Base-by-base conservation (phyloP, 116 monocot genomes). In the Posidonia oceanica region DNA sequence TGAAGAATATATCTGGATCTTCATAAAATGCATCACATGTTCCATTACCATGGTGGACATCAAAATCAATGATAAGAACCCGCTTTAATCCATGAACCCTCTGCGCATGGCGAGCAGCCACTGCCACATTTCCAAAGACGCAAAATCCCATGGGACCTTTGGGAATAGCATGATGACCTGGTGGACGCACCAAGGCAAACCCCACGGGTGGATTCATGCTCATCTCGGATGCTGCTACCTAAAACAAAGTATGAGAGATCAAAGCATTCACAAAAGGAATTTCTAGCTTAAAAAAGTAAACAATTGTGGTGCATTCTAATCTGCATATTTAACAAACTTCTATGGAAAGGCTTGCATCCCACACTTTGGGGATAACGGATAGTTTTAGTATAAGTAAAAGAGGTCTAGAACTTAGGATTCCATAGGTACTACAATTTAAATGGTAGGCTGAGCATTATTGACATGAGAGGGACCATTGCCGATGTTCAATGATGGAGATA, bases 21-120 rank as follows among this genome's bases (percentile, higher is more conserved):
- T 96, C 91, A 77, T 96, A 96, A 83, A 96, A 96, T 74, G 96
- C 88, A 85, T 96, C 96, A 64, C 85, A 88, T 57, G 96, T 96
- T 71, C 96, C 96, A 75, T 96, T 96, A 11, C 96, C 96, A 77
- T 91, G 96, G 73, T 96, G 96, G 63, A 96, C 96, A 77, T 96
- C 96, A 77, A 96, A 96, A 83, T 96, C 96, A 67, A 96, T 89
- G 60, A 96, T 89, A 54, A 96, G 72, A 72, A 91, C 86, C 39
- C 88, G 79, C 70, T 66, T 88, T 69, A 96, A 73, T 62, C 86
- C 81, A 83, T 96, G 88, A 12, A 78, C 77, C 39, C 68, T 76
- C 77, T 96, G 96, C 55, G 87, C 91, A 77, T 91, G 60, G 15
- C 96, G 91, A 75, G 96, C 96, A 59, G 91, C 96, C 39, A 96